Base-by-base conservation (phyloP, 495 filamentous ascomycete genomes). In the Immersiella caudata region DNA sequence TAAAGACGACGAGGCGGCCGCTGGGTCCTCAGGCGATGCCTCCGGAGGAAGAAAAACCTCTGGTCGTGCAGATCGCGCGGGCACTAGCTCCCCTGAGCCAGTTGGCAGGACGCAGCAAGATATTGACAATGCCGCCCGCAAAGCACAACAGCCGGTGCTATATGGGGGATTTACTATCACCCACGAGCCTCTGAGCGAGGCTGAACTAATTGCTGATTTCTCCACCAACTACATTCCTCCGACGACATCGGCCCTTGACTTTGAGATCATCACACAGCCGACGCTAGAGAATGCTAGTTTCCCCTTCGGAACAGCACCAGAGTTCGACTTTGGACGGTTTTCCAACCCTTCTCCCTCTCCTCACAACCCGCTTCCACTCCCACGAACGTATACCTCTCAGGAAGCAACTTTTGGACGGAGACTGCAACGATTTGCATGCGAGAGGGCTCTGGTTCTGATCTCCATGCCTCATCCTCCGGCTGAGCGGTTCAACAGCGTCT, bases 401-500 rank as follows among this genome's bases (percentile, higher is more conserved):
- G 93, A 95, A 76, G 79, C 80, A 16, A 85, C 85, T n/a, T 91
- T 96, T 67, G 87, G 87, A 20, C 86, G 91, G 0, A 82, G 88
- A 14, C 80, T 95, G 25, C 90, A 92, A 22, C 84, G 93, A 11
- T 84, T 83, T 61, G 81, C 86, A 7, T 70, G 89, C 16, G 92
- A 96, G 76, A 78, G 81, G 50, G 90, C 83, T 6, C 84, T 87
- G 64, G 75, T 78, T 50, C 82, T 93, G n/a, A 77, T 93, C 33
- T 77, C 80, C 22, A 80, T 87, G 64, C 77, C 88, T 6, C 74
- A 79, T 58, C 77, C 86, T 1, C 80, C 87, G 0, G 81, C 83
- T 11, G 71, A 76, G 3, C 77, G 75, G 0, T 76, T 91, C 59
- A 75, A 82, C 26, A 79, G 83, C 54, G 80, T 89, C 24, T 94